Evolutionary conservation across 2,329 filamentous ascomycete species (phyloP), one percentile per base, ranked within the genome.

Genomic region (Alternaria triticimaculans): DNA sequence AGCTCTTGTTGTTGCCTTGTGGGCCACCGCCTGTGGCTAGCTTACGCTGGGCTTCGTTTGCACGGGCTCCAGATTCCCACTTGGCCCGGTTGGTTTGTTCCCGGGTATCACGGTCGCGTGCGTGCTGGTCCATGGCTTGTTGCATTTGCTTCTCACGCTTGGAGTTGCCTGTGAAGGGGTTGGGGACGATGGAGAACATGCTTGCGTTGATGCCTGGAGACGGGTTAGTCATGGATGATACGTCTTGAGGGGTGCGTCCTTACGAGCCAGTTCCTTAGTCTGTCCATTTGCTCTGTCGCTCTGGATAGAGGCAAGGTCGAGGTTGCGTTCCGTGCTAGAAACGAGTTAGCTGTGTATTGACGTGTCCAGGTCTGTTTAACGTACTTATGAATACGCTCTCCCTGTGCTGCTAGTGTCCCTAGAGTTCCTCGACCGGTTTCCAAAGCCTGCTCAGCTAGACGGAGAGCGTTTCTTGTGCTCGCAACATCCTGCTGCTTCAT

Each of bases 111-210:
- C 88, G 85, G 70, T 89, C 87, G 11, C 80, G 74, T 26, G 84
- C 83, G 68, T 89, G 86, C 49, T 90, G 90, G 49, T 90, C 88
- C 74, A 96, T 83, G 48, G 58, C 88, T 85, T 57, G 89, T 58
- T 85, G 69, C 84, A 74, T 73, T 56, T 88, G 86, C 55, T 90
- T 84, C 68, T 96, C 92, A 25, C 75, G 72, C 33, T 75, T 69
- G 86, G 87, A 70, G 44, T 72, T 70, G 50, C 79, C 88, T 0
- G 92, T 96, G 77, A 97, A 84, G 6, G 82, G 82, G 66, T 75
- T 77, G 44, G 67, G 62, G 20, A 94, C 90, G 74, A 94, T 87
- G 6, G 92, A 92, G 75, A 97, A 97, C 93, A 97, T 97, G 83
- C 90, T 94, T 66, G 91, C 86, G 80, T 97, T 97, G 54, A 96